These are phyloP conservation scores for Talaromyces piceae DNA, from an alignment of 2,329 filamentous ascomycete species.

Conservation along the genomic window DNA sequence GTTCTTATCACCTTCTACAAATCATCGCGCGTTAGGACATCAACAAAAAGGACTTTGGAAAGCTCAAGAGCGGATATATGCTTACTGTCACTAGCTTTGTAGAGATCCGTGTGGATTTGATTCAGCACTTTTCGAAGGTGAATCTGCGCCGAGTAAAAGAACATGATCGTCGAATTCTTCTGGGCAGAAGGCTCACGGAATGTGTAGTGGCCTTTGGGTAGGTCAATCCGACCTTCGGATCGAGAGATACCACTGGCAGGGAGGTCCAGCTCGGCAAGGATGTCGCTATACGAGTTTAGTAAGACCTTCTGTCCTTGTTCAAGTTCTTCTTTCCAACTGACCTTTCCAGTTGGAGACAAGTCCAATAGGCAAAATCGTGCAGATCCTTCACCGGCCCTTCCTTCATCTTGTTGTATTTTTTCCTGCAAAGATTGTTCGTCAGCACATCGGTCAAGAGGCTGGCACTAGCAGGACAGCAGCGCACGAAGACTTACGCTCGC, in stretches of 20 bases:
- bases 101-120: slow-evolving; percentile 48
- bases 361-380: slow-evolving; percentile 78
- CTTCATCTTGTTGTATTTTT: slow-evolving; percentile 27
- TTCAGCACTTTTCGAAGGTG: slow-evolving; percentile 53
- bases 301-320: too few relatives aligned
- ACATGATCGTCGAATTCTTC: slow-evolving; percentile 40
- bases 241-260: slow-evolving; percentile 54
- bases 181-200: slow-evolving; percentile 24
- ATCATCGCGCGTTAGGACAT: not conserved
- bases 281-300: slow-evolving; percentile 53
- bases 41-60: not conserved
- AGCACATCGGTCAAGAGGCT: not conserved
- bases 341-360: slow-evolving; percentile 87
- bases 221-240: slow-evolving; percentile 41
- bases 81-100: slow-evolving; percentile 31
- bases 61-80: not conserved
- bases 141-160: slow-evolving; percentile 56
- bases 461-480: not conserved
- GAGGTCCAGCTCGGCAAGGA: slow-evolving; percentile 75
- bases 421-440: slow-evolving; percentile 15
- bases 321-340: slow-evolving; percentile 28
- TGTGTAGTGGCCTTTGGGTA: slow-evolving; percentile 32
- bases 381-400: slow-evolving; percentile 47
- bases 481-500: slow-evolving; percentile 55
- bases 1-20: not conserved